phyloP scores from a whole-genome alignment of 495 filamentous ascomycete genomes.

The Aspergillus campestris region DNA sequence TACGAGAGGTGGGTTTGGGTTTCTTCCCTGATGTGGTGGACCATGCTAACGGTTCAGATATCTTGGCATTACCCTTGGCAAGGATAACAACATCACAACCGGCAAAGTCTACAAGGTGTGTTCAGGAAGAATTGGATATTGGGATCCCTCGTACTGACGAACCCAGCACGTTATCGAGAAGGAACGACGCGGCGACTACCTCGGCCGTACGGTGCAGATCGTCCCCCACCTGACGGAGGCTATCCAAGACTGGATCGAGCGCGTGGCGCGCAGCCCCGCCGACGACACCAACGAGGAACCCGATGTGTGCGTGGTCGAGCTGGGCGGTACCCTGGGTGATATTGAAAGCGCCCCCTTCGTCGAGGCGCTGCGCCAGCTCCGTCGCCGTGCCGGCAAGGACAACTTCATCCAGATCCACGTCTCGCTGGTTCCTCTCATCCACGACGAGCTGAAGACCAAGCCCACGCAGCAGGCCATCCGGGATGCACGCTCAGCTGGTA shows the following conservation, averaged over 20 bases:
- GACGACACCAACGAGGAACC: constrained; percentile 76
- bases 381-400: constrained; percentile 58
- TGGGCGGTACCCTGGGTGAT: constrained; percentile 75
- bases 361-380: constrained; percentile 74
- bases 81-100: constrained; percentile 88
- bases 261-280: constrained; percentile 77
- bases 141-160: too few species aligned
- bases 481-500: constrained; percentile 67
- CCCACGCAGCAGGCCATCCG: constrained; percentile 88
- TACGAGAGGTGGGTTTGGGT: constrained; percentile 56
- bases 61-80: constrained; percentile 59
- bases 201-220: constrained; percentile 87
- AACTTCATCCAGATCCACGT: constrained; percentile 88
- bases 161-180: constrained; percentile 65
- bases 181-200: constrained; percentile 75
- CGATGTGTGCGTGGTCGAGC: constrained; percentile 73
- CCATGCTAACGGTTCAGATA: constrained; percentile 23
- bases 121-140: too few species aligned
- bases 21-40: too few species aligned
- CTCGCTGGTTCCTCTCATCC: constrained; percentile 62
- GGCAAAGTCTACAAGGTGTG: constrained; percentile 70
- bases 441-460: constrained; percentile 85
- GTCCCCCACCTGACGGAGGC: constrained; percentile 87
- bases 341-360: constrained; percentile 89
- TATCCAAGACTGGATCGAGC: constrained; percentile 87